Base-by-base conservation (phyloP, 106 monocot species). In the Dendrobium nobile region DNA sequence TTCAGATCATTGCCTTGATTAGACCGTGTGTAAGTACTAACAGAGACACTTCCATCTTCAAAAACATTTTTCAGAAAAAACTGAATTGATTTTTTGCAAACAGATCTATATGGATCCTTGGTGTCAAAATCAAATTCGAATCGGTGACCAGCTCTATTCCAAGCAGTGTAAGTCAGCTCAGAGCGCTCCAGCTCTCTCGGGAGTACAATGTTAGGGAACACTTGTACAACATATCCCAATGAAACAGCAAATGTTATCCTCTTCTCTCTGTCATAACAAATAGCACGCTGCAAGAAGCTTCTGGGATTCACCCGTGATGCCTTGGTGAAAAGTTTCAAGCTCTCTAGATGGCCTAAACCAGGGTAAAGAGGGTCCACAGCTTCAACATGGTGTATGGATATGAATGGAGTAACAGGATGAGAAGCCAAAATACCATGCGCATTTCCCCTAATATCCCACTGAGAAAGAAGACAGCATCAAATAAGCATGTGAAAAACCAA, bases 391-490 rank as follows among this genome's bases (percentile, higher is more conserved):
- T 95, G 98, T 77, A 98, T 88, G 2, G 92, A 88, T 47, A 98
- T 77, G 75, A 95, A 95, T 54, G 98, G 92, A 79, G 92, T 81
- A 51, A 99, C 82, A 1, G 92, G 95, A 72, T 94, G 98, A 58
- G 93, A 89, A 47, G 95, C 98, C 82, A 99, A 84, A 59, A 99
- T 82, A 20, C 95, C 95, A 82, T 86, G 86, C 8, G 84, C 84
- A 86, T 88, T 88, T 28, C 95, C 92, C 75, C 95, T 85, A 59
- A 99, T 87, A 82, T 97, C 97, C 90, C 90, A 97, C 96, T 96
- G 86, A 40, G 1, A 9, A 8, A 79, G 24, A 41, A 45, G 80
- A 73, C 40, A 27, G 75, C 44, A 59, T 22, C 44, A 43, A 75
- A 75, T 37, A 82, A 79, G 47, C 17, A 47, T 7, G 19, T 47